phyloP scores from a whole-genome alignment of 495 filamentous ascomycete species.

The Daldinia bambusicola region DNA sequence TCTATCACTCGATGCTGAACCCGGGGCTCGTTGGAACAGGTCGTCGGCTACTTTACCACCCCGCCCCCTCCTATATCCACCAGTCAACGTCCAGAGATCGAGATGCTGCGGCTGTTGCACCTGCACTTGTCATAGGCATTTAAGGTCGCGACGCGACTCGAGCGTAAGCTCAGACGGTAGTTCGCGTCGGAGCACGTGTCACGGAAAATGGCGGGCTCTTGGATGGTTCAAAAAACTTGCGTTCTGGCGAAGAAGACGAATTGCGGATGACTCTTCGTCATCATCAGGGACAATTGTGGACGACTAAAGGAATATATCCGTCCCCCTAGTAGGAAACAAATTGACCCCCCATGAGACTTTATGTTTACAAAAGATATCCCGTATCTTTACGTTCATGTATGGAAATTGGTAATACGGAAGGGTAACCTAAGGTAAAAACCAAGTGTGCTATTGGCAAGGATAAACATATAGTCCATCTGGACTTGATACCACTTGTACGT shows the following conservation, averaged over 20 bases:
- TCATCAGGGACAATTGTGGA: constrained; percentile 13
- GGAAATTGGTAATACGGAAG: not conserved
- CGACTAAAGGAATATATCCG: not conserved
- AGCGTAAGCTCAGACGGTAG: constrained; percentile 9
- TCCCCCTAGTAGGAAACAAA: not conserved
- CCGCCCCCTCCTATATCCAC: not conserved
- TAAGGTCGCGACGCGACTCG: constrained; percentile 7
- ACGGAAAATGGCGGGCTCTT: constrained; percentile 5
- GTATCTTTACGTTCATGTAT: not conserved
- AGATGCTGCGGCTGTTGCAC: constrained; percentile 21
- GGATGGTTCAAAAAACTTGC: constrained; percentile 35
- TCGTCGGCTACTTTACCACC: no score
- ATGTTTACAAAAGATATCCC: not conserved
- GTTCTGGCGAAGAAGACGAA: constrained; percentile 37
- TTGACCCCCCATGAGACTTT: not conserved
- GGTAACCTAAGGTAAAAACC: not conserved
- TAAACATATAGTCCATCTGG: not conserved
- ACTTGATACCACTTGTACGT: not conserved
- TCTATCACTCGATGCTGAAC: constrained; percentile 38
- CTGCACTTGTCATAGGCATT: constrained; percentile 6
- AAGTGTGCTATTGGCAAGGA: not conserved
- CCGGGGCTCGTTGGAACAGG: not conserved
- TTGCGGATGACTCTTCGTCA: constrained; percentile 20
- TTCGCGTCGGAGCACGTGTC: not conserved
- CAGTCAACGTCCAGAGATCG: not conserved